Evolutionary conservation across 805 yeast genomes (phyloP).

Genomic region (Wickerhamomyces subpelliculosus): DNA sequence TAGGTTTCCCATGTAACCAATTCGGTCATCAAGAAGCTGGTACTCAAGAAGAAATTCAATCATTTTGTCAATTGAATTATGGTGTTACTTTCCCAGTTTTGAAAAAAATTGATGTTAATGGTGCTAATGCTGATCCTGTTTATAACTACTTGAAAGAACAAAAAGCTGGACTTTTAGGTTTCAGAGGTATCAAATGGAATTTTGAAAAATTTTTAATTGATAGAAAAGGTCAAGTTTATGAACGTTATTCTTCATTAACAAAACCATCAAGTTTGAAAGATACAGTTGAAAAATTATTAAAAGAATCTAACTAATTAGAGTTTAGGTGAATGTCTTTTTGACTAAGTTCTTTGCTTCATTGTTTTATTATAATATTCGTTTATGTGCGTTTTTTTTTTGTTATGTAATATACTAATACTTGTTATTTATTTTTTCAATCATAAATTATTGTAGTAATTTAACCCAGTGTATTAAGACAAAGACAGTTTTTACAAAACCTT

Average conservation of each 20-base stretch:
- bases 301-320: slow-evolving; percentile 7
- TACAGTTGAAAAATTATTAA: slow-evolving; percentile 52
- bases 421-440: no score
- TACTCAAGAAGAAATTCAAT: slow-evolving; percentile 57
- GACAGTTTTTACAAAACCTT: no score
- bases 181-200: slow-evolving; percentile 72
- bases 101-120: slow-evolving; percentile 86
- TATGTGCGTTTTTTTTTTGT: neutral
- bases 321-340: neutral
- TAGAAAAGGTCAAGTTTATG: slow-evolving; percentile 53
- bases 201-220: slow-evolving; percentile 68
- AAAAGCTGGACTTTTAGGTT: slow-evolving; percentile 56
- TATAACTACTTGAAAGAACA: slow-evolving; percentile 67
- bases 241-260: slow-evolving; percentile 60
- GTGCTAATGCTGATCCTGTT: slow-evolving; percentile 72
- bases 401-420: no score
- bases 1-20: slow-evolving; percentile 91
- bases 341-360: no score
- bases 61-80: slow-evolving; percentile 73
- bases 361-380: no score
- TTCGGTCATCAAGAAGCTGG: slow-evolving; percentile 80
- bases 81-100: slow-evolving; percentile 90
- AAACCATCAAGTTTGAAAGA: slow-evolving; percentile 56
- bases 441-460: no score
- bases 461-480: no score